Evolutionary conservation across 331 rosid species (phyloP), one percentile per base, ranked within the genome.

Genomic region (Acacia concinna): DNA sequence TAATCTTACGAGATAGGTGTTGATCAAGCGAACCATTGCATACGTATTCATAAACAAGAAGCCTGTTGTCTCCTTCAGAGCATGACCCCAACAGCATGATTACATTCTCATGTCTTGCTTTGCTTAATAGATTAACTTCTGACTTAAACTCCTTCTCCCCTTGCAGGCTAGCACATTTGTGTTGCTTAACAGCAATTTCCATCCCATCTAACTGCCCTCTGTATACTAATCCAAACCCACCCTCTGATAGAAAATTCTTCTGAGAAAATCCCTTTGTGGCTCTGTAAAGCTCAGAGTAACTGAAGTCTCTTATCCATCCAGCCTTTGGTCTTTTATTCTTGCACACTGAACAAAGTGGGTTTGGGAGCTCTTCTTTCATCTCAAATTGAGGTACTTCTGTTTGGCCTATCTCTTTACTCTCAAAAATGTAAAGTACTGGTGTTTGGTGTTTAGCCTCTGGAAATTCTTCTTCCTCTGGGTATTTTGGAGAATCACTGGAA

Each of bases 11-110:
- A 72, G 90, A 88, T 38, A 94, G 78, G 71, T 92, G 94, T 40
- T 82, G 87, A 78, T 92, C 97, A 79, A 92, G 82, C 23, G 98
- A 94, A 0, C 97, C 89, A 70, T 92, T 63, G 94, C 97, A 92
- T 49, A 92, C 90, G 68, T 82, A 92, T 78, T 94, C 97, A 62
- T 94, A 94, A 77, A 94, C 98, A 57, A 94, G 97, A 62, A 92
- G 91, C 85, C 97, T 87, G 20, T 70, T 76, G 65, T 73, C 71
- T 82, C 93, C 89, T 68, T 94, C 91, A 2, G 93, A 88, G 78
- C 97, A 94, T 28, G 93, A 90, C 7, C 98, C 98, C 68, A 94
- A 77, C 59, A 92, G 84, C 91, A 85, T 86, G 47, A 94, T 87
- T 75, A 94, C 88, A 87, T 94, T 89, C 79, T 91, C 90, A 82